Evolutionary conservation across 1,139 yeast species (phyloP).

Genomic region (Neolecta irregularis): DNA sequence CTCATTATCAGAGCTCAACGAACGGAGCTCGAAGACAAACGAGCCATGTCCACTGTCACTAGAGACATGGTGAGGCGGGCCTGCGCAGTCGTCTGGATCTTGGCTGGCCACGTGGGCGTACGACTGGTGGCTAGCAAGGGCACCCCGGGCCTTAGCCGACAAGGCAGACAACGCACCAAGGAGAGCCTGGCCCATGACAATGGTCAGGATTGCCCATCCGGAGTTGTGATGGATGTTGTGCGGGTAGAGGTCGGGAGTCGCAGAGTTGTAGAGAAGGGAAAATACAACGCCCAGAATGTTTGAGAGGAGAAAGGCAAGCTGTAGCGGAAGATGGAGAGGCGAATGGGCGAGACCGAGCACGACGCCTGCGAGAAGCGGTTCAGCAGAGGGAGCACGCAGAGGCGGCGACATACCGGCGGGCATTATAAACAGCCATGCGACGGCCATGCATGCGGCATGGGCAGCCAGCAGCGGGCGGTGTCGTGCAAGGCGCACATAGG

Average conservation of each 20-base stretch:
- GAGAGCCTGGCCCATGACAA: conserved; percentile 12
- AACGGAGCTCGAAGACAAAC: conserved; percentile 5
- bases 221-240: conserved; percentile 48
- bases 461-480: conserved; percentile 26
- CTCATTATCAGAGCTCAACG: too few relatives aligned
- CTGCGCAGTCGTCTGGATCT: conserved; percentile 1
- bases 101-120: background rate
- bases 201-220: conserved; percentile 23
- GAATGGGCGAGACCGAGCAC: conserved; percentile 33
- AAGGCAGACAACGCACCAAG: conserved; percentile 8
- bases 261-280: conserved; percentile 44
- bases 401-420: conserved; percentile 40
- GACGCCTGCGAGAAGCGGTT: conserved; percentile 3
- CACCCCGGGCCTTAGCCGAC: conserved; percentile 10
- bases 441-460: conserved; percentile 37
- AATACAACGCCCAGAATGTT: conserved; percentile 39
- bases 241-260: conserved; percentile 57
- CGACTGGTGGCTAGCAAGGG: conserved; percentile 7
- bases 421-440: conserved; percentile 42
- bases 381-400: conserved; percentile 33
- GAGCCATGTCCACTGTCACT: conserved; percentile 4
- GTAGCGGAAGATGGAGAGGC: conserved; percentile 41
- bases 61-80: conserved; percentile 1
- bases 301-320: conserved; percentile 34
- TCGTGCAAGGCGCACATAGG: too few relatives aligned